Conservation (phyloP, 768 basidiomycete species). For the Lactarius hatsudake region DNA sequence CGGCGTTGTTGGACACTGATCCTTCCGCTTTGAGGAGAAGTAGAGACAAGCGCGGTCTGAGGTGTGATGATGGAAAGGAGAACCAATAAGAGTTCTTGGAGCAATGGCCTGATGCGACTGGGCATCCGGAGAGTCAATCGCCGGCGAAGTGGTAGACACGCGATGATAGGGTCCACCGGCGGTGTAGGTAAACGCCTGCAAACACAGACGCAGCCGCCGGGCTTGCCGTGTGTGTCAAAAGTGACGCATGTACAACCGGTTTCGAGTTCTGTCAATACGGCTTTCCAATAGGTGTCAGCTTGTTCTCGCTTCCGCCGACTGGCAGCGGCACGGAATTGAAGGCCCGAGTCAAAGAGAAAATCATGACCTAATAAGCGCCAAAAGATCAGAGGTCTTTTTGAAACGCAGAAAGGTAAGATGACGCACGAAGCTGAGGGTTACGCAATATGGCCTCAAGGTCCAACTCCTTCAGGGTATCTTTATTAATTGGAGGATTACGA, state of each 20-base stretch:
- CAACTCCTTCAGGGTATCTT: constrained; percentile 78
- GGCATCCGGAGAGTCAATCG: constrained; percentile 64
- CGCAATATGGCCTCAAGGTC: constrained; percentile 83
- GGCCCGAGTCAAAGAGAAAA: constrained; percentile 80
- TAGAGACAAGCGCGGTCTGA: constrained; percentile 47
- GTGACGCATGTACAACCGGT: constrained; percentile 83
- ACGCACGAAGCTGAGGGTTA: constrained; percentile 88
- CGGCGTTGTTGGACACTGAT: constrained; percentile 25
- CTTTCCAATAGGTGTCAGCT: constrained; percentile 82
- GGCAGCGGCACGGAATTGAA: constrained; percentile 79
- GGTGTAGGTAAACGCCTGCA: constrained; percentile 39
- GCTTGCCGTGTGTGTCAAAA: constrained; percentile 57
- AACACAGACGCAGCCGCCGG: constrained; percentile 44
- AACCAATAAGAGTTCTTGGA: constrained; percentile 62
- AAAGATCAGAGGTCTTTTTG: constrained; percentile 15
- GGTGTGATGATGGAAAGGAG: constrained; percentile 73
- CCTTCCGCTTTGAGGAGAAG: constrained; percentile 24
- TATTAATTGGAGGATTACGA: constrained; percentile 72
- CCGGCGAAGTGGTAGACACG: constrained; percentile 34
- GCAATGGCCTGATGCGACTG: constrained; percentile 66
- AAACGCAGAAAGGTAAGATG: constrained; percentile 7
- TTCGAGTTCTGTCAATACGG: constrained; percentile 74
- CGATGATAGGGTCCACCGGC: constrained; percentile 43
- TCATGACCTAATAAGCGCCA: constrained; percentile 63
- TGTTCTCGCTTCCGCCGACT: constrained; percentile 68